Percentiles rank a stretch among this genome's conserved stretches.
These are phyloP conservation scores for Aspergillus clavatus DNA, from an alignment of 2,329 filamentous ascomycete species.

Conservation along the genomic window DNA sequence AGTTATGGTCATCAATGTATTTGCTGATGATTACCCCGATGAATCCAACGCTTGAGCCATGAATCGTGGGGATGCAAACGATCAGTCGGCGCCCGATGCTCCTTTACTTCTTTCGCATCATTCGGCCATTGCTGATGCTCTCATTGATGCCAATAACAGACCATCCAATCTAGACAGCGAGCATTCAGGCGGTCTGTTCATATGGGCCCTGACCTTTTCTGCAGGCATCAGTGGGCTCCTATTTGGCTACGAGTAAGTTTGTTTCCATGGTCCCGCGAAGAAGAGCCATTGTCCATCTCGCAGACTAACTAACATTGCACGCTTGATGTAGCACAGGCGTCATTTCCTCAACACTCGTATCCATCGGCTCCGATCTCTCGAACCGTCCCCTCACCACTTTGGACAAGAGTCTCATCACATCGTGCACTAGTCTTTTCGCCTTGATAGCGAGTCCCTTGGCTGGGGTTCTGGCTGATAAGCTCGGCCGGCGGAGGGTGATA, in stretches of 20 bases:
- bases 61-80: constrained; percentile 20
- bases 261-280: too few species aligned
- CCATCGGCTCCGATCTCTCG: constrained; percentile 51
- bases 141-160: constrained; percentile 9
- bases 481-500: constrained; percentile 47
- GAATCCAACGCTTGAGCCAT: constrained; percentile 18
- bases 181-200: constrained; percentile 40
- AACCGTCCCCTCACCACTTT: constrained; percentile 47
- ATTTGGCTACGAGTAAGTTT: constrained; percentile 56
- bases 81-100: constrained; percentile 21
- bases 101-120: constrained; percentile 27
- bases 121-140: constrained; percentile 4
- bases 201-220: constrained; percentile 54
- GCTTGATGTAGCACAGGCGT: constrained; percentile 50
- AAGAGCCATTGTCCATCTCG: background rate
- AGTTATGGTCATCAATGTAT: constrained; percentile 11
- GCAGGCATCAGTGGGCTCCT: constrained; percentile 55
- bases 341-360: constrained; percentile 57
- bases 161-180: constrained; percentile 9
- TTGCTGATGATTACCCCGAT: background rate
- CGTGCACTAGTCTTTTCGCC: constrained; percentile 54
- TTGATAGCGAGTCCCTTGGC: constrained; percentile 53
- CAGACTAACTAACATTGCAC: constrained; percentile 13
- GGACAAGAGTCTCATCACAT: constrained; percentile 57
- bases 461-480: constrained; percentile 48